Conservation (phyloP, 2,329 filamentous ascomycete species). For the Karstenula rhodostoma region DNA sequence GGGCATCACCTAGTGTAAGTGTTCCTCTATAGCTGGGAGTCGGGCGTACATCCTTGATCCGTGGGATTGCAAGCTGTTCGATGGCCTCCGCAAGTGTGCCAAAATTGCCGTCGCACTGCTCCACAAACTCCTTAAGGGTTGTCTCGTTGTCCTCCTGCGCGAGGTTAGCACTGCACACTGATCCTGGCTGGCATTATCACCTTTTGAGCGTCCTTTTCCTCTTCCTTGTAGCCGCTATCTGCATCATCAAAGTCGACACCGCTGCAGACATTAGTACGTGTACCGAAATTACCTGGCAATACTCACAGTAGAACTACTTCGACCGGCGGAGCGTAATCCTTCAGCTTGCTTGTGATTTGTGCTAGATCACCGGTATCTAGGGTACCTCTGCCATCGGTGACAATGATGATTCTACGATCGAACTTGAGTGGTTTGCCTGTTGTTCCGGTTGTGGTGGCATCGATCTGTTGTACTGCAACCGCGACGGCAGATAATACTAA, state of each 20-base stretch:
- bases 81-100: conserved; percentile 90
- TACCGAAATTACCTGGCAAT: neutral
- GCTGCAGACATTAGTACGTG: conserved; percentile 55
- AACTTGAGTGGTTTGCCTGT: conserved; percentile 51
- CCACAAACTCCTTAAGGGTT: conserved; percentile 69
- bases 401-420: conserved; percentile 70
- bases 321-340: conserved; percentile 70
- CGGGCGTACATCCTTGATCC: conserved; percentile 77
- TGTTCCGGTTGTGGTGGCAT: conserved; percentile 80
- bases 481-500: conserved; percentile 81
- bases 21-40: conserved; percentile 81
- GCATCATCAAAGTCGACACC: conserved; percentile 93
- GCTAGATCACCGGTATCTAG: conserved; percentile 77
- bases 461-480: conserved; percentile 88
- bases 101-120: conserved; percentile 73
- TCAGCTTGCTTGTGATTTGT: conserved; percentile 76
- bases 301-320: conserved; percentile 80
- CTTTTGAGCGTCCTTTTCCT: conserved; percentile 79
- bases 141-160: conserved; percentile 74
- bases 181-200: conserved; percentile 47
- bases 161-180: conserved; percentile 22
- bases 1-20: conserved; percentile 79
- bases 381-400: conserved; percentile 80
- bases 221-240: conserved; percentile 91
- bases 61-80: conserved; percentile 77